A percentile compares a stretch with the other conserved stretches of the same genome.
These are phyloP conservation scores for Misopates orontium DNA, from an alignment of 257 asterid genomes.

Conservation along the genomic window DNA sequence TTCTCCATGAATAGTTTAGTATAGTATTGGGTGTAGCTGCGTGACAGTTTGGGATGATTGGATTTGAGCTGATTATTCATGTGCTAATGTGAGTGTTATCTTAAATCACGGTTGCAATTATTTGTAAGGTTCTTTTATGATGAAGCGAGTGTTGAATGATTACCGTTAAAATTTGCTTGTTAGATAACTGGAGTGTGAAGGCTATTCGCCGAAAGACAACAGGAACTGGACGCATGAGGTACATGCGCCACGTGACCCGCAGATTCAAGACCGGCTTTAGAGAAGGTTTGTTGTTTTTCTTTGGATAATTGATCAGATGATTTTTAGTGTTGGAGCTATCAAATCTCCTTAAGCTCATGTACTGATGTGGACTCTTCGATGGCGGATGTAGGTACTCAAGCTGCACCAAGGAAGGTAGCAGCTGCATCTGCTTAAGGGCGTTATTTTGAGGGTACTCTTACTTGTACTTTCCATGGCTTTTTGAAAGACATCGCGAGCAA, in stretches of 20 bases:
- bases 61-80: not conserved
- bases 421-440: conserved; percentile 49
- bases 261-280: conserved; percentile 76
- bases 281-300: conserved; percentile 45
- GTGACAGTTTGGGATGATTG: not conserved
- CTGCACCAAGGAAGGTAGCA: conserved; percentile 76
- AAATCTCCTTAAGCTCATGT: not conserved
- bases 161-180: not conserved
- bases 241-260: conserved; percentile 67
- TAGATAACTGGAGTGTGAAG: conserved; percentile 80
- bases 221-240: conserved; percentile 79
- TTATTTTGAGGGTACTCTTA: conserved; percentile 4
- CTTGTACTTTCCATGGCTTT: no score
- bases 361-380: conserved; percentile 14
- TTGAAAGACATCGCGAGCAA: no score
- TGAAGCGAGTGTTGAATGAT: not conserved
- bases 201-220: conserved; percentile 75
- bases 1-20: no score
- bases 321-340: not conserved
- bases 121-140: not conserved
- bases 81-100: not conserved
- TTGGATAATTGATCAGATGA: not conserved
- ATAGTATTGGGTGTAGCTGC: no score
- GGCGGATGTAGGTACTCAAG: conserved; percentile 50
- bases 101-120: not conserved